Conservation (phyloP, 345 rosid genomes). For the Populus tremula region DNA sequence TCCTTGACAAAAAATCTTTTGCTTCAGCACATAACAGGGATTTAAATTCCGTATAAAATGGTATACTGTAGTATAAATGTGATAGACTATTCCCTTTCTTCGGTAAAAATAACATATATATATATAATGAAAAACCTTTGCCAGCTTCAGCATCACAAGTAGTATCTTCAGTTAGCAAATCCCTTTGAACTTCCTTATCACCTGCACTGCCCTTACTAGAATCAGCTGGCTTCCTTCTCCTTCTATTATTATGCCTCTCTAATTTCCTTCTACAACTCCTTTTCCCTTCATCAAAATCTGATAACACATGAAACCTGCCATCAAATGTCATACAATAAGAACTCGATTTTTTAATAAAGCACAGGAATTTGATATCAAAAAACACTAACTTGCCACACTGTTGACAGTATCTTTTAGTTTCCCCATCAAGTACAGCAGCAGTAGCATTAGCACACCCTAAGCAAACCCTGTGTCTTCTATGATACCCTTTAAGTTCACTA, state of each 20-base stretch:
- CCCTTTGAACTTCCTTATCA: conserved; percentile 41
- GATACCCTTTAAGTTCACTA: conserved; percentile 89
- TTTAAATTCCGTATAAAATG: too few relatives aligned
- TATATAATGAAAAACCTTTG: conserved; percentile 42
- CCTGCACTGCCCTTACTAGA: conserved; percentile 27
- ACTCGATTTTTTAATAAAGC: neutral
- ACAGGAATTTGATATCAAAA: neutral
- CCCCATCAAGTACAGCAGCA: conserved; percentile 60
- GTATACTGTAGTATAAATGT: neutral
- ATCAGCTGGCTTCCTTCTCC: conserved; percentile 64
- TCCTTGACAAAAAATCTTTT: neutral
- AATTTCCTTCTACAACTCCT: conserved; percentile 90
- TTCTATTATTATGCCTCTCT: conserved; percentile 82
- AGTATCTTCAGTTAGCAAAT: conserved; percentile 38
- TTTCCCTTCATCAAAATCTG: conserved; percentile 91
- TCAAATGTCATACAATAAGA: neutral
- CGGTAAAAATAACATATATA: neutral
- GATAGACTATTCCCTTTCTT: neutral
- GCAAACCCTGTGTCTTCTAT: conserved; percentile 83
- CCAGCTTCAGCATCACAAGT: conserved; percentile 55
- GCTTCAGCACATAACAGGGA: neutral
- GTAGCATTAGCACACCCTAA: conserved; percentile 72
- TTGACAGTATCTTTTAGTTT: conserved; percentile 87
- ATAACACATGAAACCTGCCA: conserved; percentile 74
- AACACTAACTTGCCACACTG: conserved; percentile 92